Base-by-base conservation (phyloP, 2,329 filamentous ascomycete species). In the Fusarium tuaranense region DNA sequence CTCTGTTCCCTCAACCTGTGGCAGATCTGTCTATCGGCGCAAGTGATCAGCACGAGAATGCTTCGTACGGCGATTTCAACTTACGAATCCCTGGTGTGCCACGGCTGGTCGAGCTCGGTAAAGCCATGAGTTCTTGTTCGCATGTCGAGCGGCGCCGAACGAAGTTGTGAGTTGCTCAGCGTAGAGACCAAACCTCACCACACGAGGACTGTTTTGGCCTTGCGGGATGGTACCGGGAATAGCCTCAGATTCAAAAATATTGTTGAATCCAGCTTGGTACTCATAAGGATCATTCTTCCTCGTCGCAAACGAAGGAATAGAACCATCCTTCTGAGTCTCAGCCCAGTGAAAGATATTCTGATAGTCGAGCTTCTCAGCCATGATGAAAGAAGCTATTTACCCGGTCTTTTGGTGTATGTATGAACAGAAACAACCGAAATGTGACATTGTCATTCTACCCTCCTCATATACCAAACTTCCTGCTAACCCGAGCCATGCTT, bases 311-410 rank as follows among this genome's bases (percentile, higher is more conserved):
- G 88, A 89, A 13, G 88, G 88, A 30, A 90, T 85, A 0, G 83
- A 76, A 0, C 86, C 89, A 77, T 90, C 85, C 76, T 90, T 86
- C 73, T 91, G 89, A n/a, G 88, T 90, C 77, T 89, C 88, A 0
- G 88, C 89, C 89, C 89, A 91, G 77, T 88, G 87, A 69, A 88
- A 88, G 75, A 87, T 86, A 61, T 86, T 85, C 64, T 87, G 86
- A 72, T 87, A 88, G 51, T 88, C 85, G 48, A 79, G 20, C 0
- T 61, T 72, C 30, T 59, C 48, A 5, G 68, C 61, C 72, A 74
- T 74, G 16, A 7, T 38, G 48, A 32, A 55, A n/a, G 48, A 55
- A n/a, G 48, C 27, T 55, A 34, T 32, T 55, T 32, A 34, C 3
- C 48, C 48, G 27, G 27, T 55, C 18, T 4, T 14, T 5, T 9